Evolutionary conservation across 305 asterid genomes (phyloP), one percentile per base, ranked within the genome.

Genomic region (Fraxinus floribunda): DNA sequence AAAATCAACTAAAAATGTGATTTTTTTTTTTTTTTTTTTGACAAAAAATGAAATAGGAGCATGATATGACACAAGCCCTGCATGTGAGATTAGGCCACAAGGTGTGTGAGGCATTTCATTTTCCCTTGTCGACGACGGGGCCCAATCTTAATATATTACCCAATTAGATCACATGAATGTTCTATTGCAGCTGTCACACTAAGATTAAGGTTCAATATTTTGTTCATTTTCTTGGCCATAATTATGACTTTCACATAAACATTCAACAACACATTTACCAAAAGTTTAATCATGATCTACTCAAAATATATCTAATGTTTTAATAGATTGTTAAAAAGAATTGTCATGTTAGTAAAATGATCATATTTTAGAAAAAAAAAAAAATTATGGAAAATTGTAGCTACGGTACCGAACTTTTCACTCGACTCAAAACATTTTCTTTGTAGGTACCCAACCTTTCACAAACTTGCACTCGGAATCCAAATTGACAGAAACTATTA

Each of bases 81-180:
- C 79, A 76, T 76, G 79, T 76, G 79, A 76, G 68, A 11, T 24
- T 76, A 68, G 41, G 24, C 68, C 79, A 76, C 11, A 46, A 20
- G 66, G 66, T 66, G 41, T 76, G 79, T 41, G 79, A 60, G 64
- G 44, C 44, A 38, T 38, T 38, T 38, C 44, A 38, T 38, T 8
- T 8, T 38, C 44, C 44, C 3, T 38, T 38, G 44, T 1, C 1
- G 44, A 38, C 11, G 7, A 38, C 8, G 8, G 44, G 44, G 15
- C 64, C 32, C 74, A 66, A 5, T 41, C 20, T 15, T 20, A 39
- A 76, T 76, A 46, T 32, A 41, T 30, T 36, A 8, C 60, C 79
- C 34, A 41, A 39, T 7, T 41, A 38, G 79, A 57, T 6, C 57
- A n/a, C 73, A 64, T 9, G 35, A 35, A 24, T 22, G 24, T 16